Evolutionary conservation across 148 eudicot genomes (phyloP).

Genomic region (Cornus kousa): DNA sequence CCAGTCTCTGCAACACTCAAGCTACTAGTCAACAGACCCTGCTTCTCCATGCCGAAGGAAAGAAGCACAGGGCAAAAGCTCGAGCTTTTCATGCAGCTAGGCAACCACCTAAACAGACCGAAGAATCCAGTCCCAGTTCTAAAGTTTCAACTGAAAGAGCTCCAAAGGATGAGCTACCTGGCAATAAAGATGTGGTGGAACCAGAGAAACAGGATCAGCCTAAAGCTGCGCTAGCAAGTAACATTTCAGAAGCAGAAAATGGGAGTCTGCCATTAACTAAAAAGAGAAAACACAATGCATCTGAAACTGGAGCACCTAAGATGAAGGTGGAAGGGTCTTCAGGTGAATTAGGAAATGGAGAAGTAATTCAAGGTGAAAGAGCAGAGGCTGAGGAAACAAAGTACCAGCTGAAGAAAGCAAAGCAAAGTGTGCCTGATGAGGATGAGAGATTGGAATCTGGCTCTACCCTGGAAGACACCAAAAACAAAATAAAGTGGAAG

Average conservation of each 20-base stretch:
- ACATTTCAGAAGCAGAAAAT: background rate
- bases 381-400: slow-evolving; percentile 25
- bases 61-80: slow-evolving; percentile 85
- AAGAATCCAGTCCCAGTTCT: slow-evolving; percentile 33
- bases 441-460: slow-evolving; percentile 18
- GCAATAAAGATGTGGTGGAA: slow-evolving; percentile 15
- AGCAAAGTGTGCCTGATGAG: slow-evolving; percentile 27
- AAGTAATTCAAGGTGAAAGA: slow-evolving; percentile 30
- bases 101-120: slow-evolving; percentile 48
- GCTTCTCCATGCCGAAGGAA: slow-evolving; percentile 86
- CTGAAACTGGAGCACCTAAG: slow-evolving; percentile 28
- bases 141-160: slow-evolving; percentile 27
- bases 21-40: slow-evolving; percentile 88
- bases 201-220: slow-evolving; percentile 27
- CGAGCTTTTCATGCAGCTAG: slow-evolving; percentile 69
- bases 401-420: slow-evolving; percentile 46
- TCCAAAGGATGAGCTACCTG: slow-evolving; percentile 26
- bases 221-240: slow-evolving; percentile 20
- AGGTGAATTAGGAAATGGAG: slow-evolving; percentile 37
- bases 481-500: slow-evolving; percentile 77
- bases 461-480: slow-evolving; percentile 24
- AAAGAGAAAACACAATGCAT: slow-evolving; percentile 51
- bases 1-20: slow-evolving; percentile 78
- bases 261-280: slow-evolving; percentile 27
- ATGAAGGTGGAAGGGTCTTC: slow-evolving; percentile 14